Base-by-base conservation (phyloP, 495 filamentous ascomycete species). In the Talaromyces adpressus region DNA sequence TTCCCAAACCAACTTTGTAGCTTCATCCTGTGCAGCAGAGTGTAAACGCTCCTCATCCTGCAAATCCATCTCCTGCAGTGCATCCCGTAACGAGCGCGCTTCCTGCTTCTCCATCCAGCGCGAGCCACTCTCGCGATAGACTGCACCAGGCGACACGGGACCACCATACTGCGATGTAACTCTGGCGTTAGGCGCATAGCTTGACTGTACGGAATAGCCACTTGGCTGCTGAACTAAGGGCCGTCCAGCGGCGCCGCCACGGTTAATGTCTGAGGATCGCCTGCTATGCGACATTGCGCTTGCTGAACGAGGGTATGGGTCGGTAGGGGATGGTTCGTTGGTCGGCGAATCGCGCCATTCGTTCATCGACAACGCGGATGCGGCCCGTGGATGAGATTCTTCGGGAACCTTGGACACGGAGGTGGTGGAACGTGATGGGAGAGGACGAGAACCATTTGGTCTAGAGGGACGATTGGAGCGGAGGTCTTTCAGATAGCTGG, bases 101-200 rank as follows among this genome's bases (percentile, higher is more conserved):
- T 97, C 91, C 70, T 93, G 89, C 69, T 88, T 90, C 73, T 97
- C 92, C 79, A 93, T 89, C 82, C 89, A 91, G 61, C 92, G 81
- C 68, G 89, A 86, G 14, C 86, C 88, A 61, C 84, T 88, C 77
- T 96, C 92, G 20, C 87, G 86, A 74, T 96, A 97, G 3, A 82
- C 82, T 22, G 84, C 80, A 47, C 75, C 85, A 11, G 85, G 82
- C 4, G 77, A 73, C 57, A 66, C 62, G 16, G 76, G 62, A 8
- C 71, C 65, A 6, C 70, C 65, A 5, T 68, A 61, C 16, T 68
- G 68, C 18, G 69, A 73, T 39, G 72, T 69, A 6, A 75, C 68
- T 56, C 72, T 70, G 39, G 77, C 71, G 4, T 73, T 71, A 14
- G 82, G 79, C 68, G 69, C 81, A 58, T 70, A 79, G 61, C 71